Conservation (phyloP, 495 filamentous ascomycete genomes). For the Cladorrhinum samala region DNA sequence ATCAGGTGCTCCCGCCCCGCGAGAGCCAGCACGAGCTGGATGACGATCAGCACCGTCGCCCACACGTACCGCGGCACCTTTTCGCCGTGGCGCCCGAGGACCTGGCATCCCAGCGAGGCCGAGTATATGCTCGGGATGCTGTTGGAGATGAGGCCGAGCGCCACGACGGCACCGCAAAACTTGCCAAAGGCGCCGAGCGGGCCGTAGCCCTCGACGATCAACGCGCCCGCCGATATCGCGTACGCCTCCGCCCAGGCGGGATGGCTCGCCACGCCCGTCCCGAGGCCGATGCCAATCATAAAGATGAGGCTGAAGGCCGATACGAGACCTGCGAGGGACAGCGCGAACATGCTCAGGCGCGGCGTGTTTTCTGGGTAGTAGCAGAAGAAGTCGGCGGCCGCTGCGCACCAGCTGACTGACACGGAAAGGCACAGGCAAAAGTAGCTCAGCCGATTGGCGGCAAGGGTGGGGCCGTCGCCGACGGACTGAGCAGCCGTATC, state of each 20-base stretch:
- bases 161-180: slow-evolving; percentile 64
- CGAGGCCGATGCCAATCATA: slow-evolving; percentile 64
- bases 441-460: slow-evolving; percentile 24
- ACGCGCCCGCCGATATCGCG: slow-evolving; percentile 53
- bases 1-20: slow-evolving; percentile 56
- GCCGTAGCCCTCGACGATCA: slow-evolving; percentile 60
- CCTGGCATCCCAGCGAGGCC: slow-evolving; percentile 61
- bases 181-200: slow-evolving; percentile 63
- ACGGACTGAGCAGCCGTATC: slow-evolving; percentile 42
- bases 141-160: slow-evolving; percentile 67
- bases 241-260: slow-evolving; percentile 49
- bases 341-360: slow-evolving; percentile 44
- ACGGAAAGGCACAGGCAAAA: slow-evolving; percentile 23
- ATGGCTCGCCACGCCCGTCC: slow-evolving; percentile 49
- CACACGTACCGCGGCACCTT: slow-evolving; percentile 57
- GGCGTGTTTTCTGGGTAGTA: slow-evolving; percentile 53
- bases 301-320: slow-evolving; percentile 39
- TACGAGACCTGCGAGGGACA: slow-evolving; percentile 21
- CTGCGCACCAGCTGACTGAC: slow-evolving; percentile 41
- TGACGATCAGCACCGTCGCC: slow-evolving; percentile 53
- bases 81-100: slow-evolving; percentile 52
- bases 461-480: slow-evolving; percentile 11
- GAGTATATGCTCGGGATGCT: slow-evolving; percentile 64
- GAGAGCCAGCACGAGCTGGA: slow-evolving; percentile 59
- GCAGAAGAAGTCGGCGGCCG: slow-evolving; percentile 55